Base-by-base conservation (phyloP, 495 filamentous ascomycete genomes). In the Aspergillus cavernicola region DNA sequence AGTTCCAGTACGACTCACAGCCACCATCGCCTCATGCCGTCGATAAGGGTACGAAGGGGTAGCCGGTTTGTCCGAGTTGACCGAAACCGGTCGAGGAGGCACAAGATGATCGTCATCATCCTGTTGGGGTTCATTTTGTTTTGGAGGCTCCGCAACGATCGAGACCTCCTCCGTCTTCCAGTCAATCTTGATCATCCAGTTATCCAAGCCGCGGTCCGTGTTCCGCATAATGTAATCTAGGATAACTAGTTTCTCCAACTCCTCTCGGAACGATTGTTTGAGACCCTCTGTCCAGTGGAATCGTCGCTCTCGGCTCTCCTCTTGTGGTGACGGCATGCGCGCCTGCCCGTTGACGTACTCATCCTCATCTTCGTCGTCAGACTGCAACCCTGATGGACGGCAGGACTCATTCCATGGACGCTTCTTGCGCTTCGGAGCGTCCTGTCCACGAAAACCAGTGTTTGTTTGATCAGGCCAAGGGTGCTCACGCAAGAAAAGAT, bases 141-240 rank as follows among this genome's bases (percentile, higher is more conserved):
- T 85, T 1, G 87, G 83, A 19, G 89, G 90, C 16, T 96, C 90
- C 1, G 89, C 87, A 32, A 87, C 84, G 41, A 98, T 89, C 9
- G 86, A 88, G 11, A 91, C 92, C 62, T 88, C 78, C 60, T 93
- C 81, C 19, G 79, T 85, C 40, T 87, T 78, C 81, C 82, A 89
- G 65, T 97, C 90, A 20, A 99, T 88, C 62, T 87, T 92, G 59
- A 99, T 90, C 93, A 99, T 99, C 93, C 93, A 99, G 55, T 99
- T 99, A 67, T 99, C 93, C 54, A 97, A 73, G 10, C 93, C 93
- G 69, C 93, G 80, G 66, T 99, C 93, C 3, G 93, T 99, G 64
- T 99, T 99, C 19, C 93, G 84, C 93, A 99, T 99, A 44, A 99
- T 95, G 60, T 99, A 99, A 69, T 99, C 93, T 61, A 99, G 66